These are phyloP conservation scores for Monosporascus sp. DNA, from an alignment of 2,329 filamentous ascomycete genomes.

Conservation along the genomic window DNA sequence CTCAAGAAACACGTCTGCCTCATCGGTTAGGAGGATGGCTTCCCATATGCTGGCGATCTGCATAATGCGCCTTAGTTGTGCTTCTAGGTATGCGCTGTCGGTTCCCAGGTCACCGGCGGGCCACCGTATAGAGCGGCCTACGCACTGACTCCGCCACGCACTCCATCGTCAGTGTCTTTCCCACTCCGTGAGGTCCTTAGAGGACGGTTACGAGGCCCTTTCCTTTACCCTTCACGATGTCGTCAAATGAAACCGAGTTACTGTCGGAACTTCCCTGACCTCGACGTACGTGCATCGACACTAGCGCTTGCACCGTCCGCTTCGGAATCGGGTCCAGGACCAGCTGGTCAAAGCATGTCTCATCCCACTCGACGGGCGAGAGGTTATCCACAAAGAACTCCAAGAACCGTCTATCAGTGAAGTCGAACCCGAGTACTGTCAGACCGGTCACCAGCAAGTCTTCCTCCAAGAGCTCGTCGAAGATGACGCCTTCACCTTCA, in stretches of 20 bases:
- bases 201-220: slow-evolving; percentile 14
- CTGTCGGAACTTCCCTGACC: neutral
- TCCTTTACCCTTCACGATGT: slow-evolving; percentile 14
- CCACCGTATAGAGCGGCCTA: slow-evolving; percentile 28
- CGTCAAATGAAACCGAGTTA: slow-evolving; percentile 6
- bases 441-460: too few species aligned
- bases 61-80: slow-evolving; percentile 22
- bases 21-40: slow-evolving; percentile 28
- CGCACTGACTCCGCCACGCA: slow-evolving; percentile 31
- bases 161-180: slow-evolving; percentile 28
- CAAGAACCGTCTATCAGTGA: too few species aligned
- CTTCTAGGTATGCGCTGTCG: slow-evolving; percentile 19
- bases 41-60: slow-evolving; percentile 35
- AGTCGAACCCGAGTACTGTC: too few species aligned
- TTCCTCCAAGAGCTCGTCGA: too few species aligned
- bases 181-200: slow-evolving; percentile 11
- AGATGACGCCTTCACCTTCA: too few species aligned
- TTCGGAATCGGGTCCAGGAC: slow-evolving; percentile 7
- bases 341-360: slow-evolving; percentile 3
- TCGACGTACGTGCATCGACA: slow-evolving; percentile 6
- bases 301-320: slow-evolving; percentile 9
- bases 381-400: too few species aligned
- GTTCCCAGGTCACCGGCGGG: slow-evolving; percentile 26
- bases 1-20: slow-evolving; percentile 31
- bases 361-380: slow-evolving; percentile 16